Base-by-base conservation (phyloP, 495 filamentous ascomycete genomes). In the Hypoxylon lienhwacheense region DNA sequence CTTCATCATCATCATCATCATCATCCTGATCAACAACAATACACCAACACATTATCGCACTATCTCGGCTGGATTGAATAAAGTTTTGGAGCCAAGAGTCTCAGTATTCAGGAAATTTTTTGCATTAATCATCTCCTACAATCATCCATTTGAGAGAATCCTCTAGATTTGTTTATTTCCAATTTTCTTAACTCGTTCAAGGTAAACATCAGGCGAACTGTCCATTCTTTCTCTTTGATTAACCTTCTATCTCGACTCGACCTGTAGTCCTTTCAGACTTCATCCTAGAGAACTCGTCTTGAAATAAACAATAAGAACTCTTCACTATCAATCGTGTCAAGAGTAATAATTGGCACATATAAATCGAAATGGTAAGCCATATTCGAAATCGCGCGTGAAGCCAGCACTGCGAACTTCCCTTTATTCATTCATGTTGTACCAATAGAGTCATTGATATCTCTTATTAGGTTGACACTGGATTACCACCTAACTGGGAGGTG, bases 401-500 rank as follows among this genome's bases (percentile, higher is more conserved):
- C 44, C 26, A 25, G 28, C 20, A 14, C 21, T 32, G 5, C 29
- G 11, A 12, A 44, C 16, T n/a, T 7, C 15, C 8, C 24, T 47
- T 28, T 20, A 24, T 17, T 28, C 15, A 40, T 31, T 36, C 26
- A 37, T 36, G 26, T 36, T 6, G 7, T 47, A 22, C 15, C 8
- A 34, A 44, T 5, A 36, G 31, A 2, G 6, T 26, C 20, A 21
- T 47, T 61, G 49, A 50, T 50, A 53, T 49, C 53, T 49, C 33
- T 47, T 37, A 17, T 43, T 48, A 85, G 79, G 70, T 77, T 59
- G 87, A 90, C 33, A 85, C 87, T 59, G 93, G 93, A 65, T 83
- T 98, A 45, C 93, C 93, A 34, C 66, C 81, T 4, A 79, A 83
- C 66, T 97, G 93, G 93, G 91, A 96, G 73, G 89, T 97, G 65